Percentiles rank a stretch among this genome's conserved stretches.
These are phyloP conservation scores for Penicillium coprophilum DNA, from an alignment of 495 filamentous ascomycete species.

Conservation along the genomic window DNA sequence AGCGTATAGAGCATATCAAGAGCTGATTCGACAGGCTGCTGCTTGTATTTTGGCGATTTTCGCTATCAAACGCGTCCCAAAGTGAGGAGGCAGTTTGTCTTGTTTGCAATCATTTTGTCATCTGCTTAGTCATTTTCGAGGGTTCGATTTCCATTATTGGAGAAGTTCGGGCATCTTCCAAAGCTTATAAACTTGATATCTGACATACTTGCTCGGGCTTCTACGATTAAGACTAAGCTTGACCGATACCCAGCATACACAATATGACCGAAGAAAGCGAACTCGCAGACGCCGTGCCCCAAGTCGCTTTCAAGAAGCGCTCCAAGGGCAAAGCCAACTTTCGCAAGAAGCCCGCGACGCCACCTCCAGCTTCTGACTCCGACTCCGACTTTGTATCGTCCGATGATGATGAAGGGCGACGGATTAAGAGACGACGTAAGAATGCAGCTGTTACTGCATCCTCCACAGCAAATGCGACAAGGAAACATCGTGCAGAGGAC, in stretches of 20 bases:
- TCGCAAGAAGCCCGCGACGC: constrained; percentile 80
- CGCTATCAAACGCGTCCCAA: constrained; percentile 13
- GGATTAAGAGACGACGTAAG: constrained; percentile 77
- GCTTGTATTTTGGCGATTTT: constrained; percentile 17
- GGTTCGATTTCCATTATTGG: constrained; percentile 10
- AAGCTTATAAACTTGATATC: not conserved
- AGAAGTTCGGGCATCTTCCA: not conserved
- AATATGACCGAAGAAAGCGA: constrained; percentile 22
- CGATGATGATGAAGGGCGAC: constrained; percentile 69
- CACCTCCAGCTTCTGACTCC: constrained; percentile 63
- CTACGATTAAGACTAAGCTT: not conserved
- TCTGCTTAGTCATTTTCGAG: constrained; percentile 12
- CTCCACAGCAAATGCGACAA: constrained; percentile 39
- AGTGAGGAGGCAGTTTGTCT: constrained; percentile 19
- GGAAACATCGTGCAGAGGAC: constrained; percentile 48
- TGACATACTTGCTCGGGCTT: not conserved
- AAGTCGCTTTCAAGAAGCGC: constrained; percentile 78
- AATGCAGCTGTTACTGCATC: constrained; percentile 61
- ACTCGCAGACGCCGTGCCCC: constrained; percentile 21
- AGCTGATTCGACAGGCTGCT: constrained; percentile 10
- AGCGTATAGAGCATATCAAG: not conserved
- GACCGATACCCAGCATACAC: not conserved
- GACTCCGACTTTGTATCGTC: constrained; percentile 69
- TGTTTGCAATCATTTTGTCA: constrained; percentile 18
- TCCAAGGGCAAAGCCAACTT: constrained; percentile 73